phyloP scores from a whole-genome alignment of 768 basidiomycete genomes.

The Amanita rimosa region DNA sequence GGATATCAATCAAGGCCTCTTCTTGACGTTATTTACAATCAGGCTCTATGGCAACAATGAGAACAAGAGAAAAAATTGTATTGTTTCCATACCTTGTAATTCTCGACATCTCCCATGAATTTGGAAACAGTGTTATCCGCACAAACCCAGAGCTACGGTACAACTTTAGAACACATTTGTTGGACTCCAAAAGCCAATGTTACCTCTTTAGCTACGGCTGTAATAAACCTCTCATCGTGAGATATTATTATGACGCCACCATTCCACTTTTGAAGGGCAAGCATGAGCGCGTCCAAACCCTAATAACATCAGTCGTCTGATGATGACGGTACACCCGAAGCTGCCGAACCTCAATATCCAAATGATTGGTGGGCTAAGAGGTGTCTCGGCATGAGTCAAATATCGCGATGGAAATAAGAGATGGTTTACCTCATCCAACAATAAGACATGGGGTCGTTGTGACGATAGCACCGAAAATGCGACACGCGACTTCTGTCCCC shows the following conservation, averaged over 20 bases:
- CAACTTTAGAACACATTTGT: neutral
- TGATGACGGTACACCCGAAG: conserved; percentile 2
- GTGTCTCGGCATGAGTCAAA: conserved; percentile 3
- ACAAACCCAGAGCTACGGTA: conserved; percentile 80
- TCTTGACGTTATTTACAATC: conserved; percentile 64
- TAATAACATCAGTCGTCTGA: conserved; percentile 17
- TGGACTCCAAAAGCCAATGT: neutral
- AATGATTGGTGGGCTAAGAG: conserved; percentile 78
- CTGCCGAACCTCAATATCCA: conserved; percentile 77
- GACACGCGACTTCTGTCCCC: conserved; percentile 94
- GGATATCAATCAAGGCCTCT: conserved; percentile 29
- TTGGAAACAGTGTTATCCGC: conserved; percentile 71
- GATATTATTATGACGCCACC: conserved; percentile 90
- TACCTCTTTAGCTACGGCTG: conserved; percentile 78
- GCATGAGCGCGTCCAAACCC: conserved; percentile 94
- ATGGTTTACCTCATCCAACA: conserved; percentile 81
- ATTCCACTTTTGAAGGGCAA: conserved; percentile 69
- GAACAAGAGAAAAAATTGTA: neutral
- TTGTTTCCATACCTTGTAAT: conserved; percentile 61
- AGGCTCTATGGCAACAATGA: conserved; percentile 35
- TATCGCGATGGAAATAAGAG: neutral
- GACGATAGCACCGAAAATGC: conserved; percentile 84
- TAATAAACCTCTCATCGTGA: conserved; percentile 95
- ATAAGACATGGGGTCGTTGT: conserved; percentile 81
- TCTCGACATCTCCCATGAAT: conserved; percentile 84